A percentile compares a stretch with the other conserved stretches of the same genome.
Conservation (phyloP, 2,329 filamentous ascomycete genomes). For the Talaromyces amestolkiae region DNA sequence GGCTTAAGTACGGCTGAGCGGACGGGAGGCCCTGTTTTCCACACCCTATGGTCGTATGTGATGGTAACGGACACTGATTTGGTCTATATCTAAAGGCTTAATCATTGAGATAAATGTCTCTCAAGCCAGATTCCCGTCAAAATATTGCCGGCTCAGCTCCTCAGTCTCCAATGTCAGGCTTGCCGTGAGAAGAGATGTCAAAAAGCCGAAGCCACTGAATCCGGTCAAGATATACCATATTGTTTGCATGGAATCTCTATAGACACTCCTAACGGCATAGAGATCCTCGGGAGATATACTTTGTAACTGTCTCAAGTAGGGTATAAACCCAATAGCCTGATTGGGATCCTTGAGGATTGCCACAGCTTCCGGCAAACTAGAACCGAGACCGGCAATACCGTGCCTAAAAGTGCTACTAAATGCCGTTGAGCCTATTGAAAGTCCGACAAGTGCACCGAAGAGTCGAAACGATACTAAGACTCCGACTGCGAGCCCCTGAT, state of each 20-base stretch:
- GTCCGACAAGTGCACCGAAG: constrained; percentile 12
- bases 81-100: no score
- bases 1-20: neutral
- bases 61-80: no score
- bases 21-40: neutral
- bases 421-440: constrained; percentile 2
- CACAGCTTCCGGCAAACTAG: neutral
- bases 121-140: neutral
- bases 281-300: neutral
- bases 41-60: neutral
- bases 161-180: constrained; percentile 12
- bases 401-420: constrained; percentile 23
- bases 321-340: constrained; percentile 9
- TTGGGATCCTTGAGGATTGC: neutral
- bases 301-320: neutral
- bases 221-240: constrained; percentile 10
- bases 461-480: constrained; percentile 25
- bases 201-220: neutral
- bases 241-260: neutral
- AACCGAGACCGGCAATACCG: neutral
- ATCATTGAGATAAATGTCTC: no score
- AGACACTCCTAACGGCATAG: neutral
- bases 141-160: constrained; percentile 5
- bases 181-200: neutral
- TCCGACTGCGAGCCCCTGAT: constrained; percentile 13